phyloP scores from a whole-genome alignment of 129 eudicot species.

The Arctium minus region DNA sequence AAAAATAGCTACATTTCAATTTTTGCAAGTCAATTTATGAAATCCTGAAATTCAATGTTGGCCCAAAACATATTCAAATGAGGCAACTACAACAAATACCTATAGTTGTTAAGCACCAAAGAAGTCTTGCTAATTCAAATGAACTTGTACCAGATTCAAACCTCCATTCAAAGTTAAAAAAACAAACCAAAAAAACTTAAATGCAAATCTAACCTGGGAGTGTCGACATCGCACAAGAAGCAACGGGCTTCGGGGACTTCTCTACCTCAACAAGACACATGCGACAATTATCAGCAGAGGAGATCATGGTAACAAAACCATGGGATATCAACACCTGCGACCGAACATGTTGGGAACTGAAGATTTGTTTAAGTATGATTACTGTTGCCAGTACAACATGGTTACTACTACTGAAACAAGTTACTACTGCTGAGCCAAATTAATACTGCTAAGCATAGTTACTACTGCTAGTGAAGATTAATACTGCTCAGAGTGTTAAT shows the following conservation, averaged over 20 bases:
- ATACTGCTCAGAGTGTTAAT: too few species aligned
- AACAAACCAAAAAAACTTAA: not conserved
- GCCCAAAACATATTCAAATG: not conserved
- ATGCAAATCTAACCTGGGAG: conserved; percentile 17
- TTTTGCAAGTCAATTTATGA: not conserved
- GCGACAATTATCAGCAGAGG: conserved; percentile 70
- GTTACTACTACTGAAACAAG: too few species aligned
- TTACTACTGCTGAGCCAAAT: too few species aligned
- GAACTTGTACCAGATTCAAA: not conserved
- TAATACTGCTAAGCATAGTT: too few species aligned
- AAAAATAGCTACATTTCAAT: not conserved
- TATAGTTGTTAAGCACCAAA: not conserved
- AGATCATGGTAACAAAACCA: conserved; percentile 69
- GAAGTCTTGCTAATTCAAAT: not conserved
- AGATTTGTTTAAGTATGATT: too few species aligned
- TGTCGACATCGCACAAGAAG: conserved; percentile 80
- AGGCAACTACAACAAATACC: not conserved
- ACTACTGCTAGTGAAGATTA: too few species aligned
- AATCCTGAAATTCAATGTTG: not conserved
- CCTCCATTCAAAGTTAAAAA: not conserved
- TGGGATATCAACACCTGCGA: conserved; percentile 75
- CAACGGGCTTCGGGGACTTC: conserved; percentile 83
- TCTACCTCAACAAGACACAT: conserved; percentile 87
- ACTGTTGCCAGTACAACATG: too few species aligned
- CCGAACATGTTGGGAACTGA: conserved; percentile 28